Evolutionary conservation across 1,139 yeast genomes (phyloP).

Genomic region (Suhomyces ambrosiae): DNA sequence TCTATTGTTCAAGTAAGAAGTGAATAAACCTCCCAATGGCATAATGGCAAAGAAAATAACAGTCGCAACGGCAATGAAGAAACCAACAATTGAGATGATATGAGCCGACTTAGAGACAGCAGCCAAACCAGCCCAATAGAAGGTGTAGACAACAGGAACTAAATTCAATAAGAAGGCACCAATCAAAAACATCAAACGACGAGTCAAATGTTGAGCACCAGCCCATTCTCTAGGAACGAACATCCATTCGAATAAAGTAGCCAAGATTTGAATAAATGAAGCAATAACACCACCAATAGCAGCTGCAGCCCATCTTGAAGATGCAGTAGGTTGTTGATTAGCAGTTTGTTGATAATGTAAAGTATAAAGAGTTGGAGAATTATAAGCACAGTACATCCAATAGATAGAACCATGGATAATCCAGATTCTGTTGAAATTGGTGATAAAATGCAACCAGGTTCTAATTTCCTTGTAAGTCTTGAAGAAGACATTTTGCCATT

Average conservation of each 20-base stretch:
- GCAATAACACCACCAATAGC: conserved; percentile 95
- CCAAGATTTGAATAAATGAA: conserved; percentile 73
- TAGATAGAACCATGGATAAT: conserved; percentile 83
- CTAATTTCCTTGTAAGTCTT: conserved; percentile 96
- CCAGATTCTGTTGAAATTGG: conserved; percentile 98
- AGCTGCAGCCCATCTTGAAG: conserved; percentile 89
- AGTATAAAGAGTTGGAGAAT: conserved; percentile 90
- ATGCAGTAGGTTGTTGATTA: conserved; percentile 82
- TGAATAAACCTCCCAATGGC: conserved; percentile 97
- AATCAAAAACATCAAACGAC: conserved; percentile 78
- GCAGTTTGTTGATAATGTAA: conserved; percentile 79
- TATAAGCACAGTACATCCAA: conserved; percentile 95
- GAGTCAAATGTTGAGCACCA: conserved; percentile 94
- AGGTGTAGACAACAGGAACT: conserved; percentile 85
- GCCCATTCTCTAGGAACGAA: conserved; percentile 99
- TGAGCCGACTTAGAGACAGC: conserved; percentile 73
- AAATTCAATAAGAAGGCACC: conserved; percentile 70
- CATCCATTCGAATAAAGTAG: conserved; percentile 91
- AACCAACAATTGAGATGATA: conserved; percentile 83
- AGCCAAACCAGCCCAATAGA: conserved; percentile 75
- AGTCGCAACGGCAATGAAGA: conserved; percentile 85
- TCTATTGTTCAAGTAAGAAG: conserved; percentile 85
- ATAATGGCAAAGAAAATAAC: conserved; percentile 83
- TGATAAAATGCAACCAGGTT: conserved; percentile 95
- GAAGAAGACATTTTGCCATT: conserved; percentile 90